phyloP scores from a whole-genome alignment of 805 yeast genomes.

The Yamadazyma nakazawae region DNA sequence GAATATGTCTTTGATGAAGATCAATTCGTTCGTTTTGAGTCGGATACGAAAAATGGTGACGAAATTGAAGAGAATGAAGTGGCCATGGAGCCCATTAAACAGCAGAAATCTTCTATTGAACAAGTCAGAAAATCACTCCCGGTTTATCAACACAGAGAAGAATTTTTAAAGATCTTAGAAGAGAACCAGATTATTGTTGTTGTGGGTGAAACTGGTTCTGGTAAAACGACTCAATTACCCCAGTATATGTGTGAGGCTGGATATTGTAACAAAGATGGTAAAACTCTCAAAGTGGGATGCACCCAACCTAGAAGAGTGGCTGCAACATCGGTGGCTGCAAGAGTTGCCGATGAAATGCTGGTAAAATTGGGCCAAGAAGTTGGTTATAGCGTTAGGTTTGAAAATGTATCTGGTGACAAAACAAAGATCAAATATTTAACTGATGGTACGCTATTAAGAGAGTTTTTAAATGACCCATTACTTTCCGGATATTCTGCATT shows the following conservation, averaged over 20 bases:
- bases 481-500: slow-evolving; percentile 69
- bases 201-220: slow-evolving; percentile 91
- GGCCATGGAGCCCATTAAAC: background rate
- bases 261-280: slow-evolving; percentile 46
- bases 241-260: slow-evolving; percentile 86
- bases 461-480: slow-evolving; percentile 74
- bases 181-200: slow-evolving; percentile 67
- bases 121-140: slow-evolving; percentile 69
- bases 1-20: slow-evolving; percentile 75
- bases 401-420: slow-evolving; percentile 60
- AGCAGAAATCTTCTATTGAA: slow-evolving; percentile 24
- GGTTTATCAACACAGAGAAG: slow-evolving; percentile 60
- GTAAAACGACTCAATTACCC: slow-evolving; percentile 91
- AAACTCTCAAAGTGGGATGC: slow-evolving; percentile 58
- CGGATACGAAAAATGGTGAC: slow-evolving; percentile 14
- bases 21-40: slow-evolving; percentile 36
- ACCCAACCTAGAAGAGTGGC: slow-evolving; percentile 97
- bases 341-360: slow-evolving; percentile 90
- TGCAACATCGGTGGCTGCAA: slow-evolving; percentile 82
- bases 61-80: slow-evolving; percentile 3
- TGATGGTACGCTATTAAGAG: slow-evolving; percentile 91
- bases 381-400: slow-evolving; percentile 88
- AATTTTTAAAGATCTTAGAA: slow-evolving; percentile 56
- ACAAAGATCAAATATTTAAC: slow-evolving; percentile 88
- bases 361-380: slow-evolving; percentile 80